Conservation (phyloP, 345 rosid genomes). For the Physaria fendleri region DNA sequence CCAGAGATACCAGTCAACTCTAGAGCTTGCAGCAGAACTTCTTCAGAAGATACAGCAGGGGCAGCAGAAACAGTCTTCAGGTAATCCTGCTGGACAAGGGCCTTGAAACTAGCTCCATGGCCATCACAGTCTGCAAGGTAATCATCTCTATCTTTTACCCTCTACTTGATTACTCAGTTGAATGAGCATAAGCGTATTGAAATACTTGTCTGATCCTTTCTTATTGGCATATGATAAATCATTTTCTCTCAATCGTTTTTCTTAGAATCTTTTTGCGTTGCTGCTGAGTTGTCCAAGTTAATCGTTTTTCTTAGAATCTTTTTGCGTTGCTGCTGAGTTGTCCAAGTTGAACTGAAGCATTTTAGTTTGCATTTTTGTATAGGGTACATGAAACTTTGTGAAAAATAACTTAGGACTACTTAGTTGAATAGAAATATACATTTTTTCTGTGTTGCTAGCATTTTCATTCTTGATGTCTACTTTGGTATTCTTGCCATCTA, state of each 20-base stretch:
- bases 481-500: neutral
- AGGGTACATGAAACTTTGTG: neutral
- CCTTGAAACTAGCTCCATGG: slow-evolving; percentile 21
- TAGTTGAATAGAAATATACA: neutral
- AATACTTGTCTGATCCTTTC: neutral
- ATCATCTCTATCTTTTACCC: neutral
- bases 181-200: neutral
- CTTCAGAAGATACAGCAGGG: slow-evolving; percentile 84
- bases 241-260: neutral
- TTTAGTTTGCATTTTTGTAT: neutral
- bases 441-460: neutral
- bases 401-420: neutral
- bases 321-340: neutral
- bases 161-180: neutral
- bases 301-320: neutral
- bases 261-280: neutral
- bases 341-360: neutral
- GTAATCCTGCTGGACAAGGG: slow-evolving; percentile 43
- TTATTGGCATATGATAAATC: neutral
- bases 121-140: slow-evolving; percentile 10
- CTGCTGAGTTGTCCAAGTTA: neutral
- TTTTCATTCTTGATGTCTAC: neutral
- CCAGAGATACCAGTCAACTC: slow-evolving; percentile 84
- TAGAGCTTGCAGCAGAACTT: slow-evolving; percentile 88
- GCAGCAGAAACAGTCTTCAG: slow-evolving; percentile 43